phyloP scores from a whole-genome alignment of 805 yeast genomes.

The Yarrowia hollandica region DNA sequence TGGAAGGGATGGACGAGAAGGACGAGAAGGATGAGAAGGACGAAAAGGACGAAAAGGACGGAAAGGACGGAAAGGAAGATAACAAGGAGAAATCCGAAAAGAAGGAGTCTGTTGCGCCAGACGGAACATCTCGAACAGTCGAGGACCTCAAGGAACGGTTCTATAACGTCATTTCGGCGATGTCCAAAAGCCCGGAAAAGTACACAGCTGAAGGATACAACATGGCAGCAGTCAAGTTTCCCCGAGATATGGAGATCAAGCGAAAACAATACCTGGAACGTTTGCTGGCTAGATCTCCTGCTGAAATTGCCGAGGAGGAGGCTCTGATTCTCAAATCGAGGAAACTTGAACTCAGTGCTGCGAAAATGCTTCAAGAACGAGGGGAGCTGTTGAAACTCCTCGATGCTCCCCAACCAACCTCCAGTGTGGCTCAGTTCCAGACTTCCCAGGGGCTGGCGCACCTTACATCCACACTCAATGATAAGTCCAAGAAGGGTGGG shows the following conservation, averaged over 20 bases:
- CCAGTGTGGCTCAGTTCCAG: constrained; percentile 71
- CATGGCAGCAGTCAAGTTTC: constrained; percentile 51
- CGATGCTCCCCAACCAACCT: constrained; percentile 77
- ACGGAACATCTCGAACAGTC: constrained; percentile 46
- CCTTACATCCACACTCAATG: constrained; percentile 73
- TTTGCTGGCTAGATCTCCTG: constrained; percentile 80
- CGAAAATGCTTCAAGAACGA: constrained; percentile 81
- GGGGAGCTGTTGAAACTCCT: constrained; percentile 71
- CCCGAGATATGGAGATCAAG: constrained; percentile 68
- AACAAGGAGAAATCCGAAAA: background rate
- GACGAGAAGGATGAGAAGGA: constrained; percentile 5
- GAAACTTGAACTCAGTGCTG: constrained; percentile 87
- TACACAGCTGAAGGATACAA: constrained; percentile 41
- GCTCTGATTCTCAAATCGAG: constrained; percentile 89
- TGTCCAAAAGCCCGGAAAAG: constrained; percentile 47
- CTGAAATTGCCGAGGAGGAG: constrained; percentile 97
- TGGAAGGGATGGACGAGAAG: constrained; percentile 2
- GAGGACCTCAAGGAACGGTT: constrained; percentile 86
- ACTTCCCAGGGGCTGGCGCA: constrained; percentile 89
- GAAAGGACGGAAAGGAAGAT: constrained; percentile 21
- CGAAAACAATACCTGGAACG: constrained; percentile 79
- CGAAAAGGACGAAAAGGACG: no score
- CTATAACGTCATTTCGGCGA: constrained; percentile 62
- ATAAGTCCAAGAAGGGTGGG: constrained; percentile 56
- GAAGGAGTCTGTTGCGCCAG: background rate